phyloP scores from a whole-genome alignment of 805 yeast genomes.

The Wickerhamiella azymoides region DNA sequence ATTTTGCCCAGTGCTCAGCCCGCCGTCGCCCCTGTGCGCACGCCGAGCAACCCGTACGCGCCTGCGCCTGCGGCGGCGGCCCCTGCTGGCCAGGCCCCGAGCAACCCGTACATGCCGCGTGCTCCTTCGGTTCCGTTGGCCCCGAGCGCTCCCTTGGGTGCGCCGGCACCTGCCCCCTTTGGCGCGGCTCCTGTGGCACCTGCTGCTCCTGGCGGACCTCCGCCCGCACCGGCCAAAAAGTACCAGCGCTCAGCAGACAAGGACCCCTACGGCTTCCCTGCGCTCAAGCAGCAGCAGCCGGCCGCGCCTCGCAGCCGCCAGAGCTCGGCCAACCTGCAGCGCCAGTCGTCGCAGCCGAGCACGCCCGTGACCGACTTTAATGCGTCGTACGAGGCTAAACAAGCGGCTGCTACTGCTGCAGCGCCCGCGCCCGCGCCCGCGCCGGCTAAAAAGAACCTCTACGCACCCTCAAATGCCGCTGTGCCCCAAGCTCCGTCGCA shows the following conservation, averaged over 20 bases:
- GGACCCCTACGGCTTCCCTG: conserved; percentile 5
- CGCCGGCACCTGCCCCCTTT: not conserved
- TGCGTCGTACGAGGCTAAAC: conserved; percentile 1
- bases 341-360: not conserved
- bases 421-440: conserved; percentile 7
- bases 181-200: not conserved
- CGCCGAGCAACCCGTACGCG: conserved; percentile 6
- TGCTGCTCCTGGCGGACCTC: too few species aligned
- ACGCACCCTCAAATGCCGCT: not conserved
- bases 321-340: not conserved
- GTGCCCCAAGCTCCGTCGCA: not conserved
- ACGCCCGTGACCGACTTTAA: conserved; percentile 5
- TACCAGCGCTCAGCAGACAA: not conserved
- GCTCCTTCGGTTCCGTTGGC: not conserved
- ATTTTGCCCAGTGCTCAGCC: not conserved
- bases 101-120: too few species aligned
- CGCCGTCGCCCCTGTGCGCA: conserved; percentile 1
- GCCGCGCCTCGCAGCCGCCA: conserved; percentile 1
- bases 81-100: too few species aligned
- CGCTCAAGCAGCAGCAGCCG: not conserved
- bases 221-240: not conserved
- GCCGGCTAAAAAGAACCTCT: not conserved
- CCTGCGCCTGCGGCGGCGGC: not conserved
- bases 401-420: conserved; percentile 3
- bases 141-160: too few species aligned